Base-by-base conservation (phyloP, 495 filamentous ascomycete species). In the Lepidopterella palustris region DNA sequence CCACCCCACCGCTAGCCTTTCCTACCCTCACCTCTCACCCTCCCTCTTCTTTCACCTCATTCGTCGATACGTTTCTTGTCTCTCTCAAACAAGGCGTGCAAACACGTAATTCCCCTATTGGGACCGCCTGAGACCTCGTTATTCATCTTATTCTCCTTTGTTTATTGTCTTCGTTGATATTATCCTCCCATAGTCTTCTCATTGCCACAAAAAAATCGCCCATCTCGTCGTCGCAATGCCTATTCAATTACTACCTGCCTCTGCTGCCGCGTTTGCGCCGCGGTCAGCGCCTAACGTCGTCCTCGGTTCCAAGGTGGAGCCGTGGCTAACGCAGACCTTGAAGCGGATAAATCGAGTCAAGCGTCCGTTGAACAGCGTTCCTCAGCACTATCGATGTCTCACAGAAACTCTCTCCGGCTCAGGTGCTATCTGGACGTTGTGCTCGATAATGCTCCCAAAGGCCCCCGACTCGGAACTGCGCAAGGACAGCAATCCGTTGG, bases 331-430 rank as follows among this genome's bases (percentile, higher is more conserved):
- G 5, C 87, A 88, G 63, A 95, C 95, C 20, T 78, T 99, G 66
- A 99, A 99, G 79, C 86, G 93, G 72, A 91, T 96, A 76, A 97
- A 97, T 80, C 84, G 89, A 61, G 84, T 97, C 74, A 99, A 99
- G 82, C 87, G 95, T 67, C 93, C 93, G 65, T 78, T 99, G 71
- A 99, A 99, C 80, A 97, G 91, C 73, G 90, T 96, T 31, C 87
- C 89, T 26, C 93, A 99, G 74, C 93, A 99, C 78, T 89, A 88
- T 61, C 85, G 89, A 83, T 97, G 93, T 77, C 80, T 99, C 67
- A 97, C 93, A 45, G 93, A 97, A 79, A 96, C 90, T 0, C 80
- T 99, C 26, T 96, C 93, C 49, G 91, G 90, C 59, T 73, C 84
- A 40, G 90, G 88, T 63, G 93, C 93, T 60, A 95, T 97, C 73